A percentile compares a stretch with the other conserved stretches of the same genome.
Conservation (phyloP, 169 alveolate species). For the Cryptosporidium ubiquitum region DNA sequence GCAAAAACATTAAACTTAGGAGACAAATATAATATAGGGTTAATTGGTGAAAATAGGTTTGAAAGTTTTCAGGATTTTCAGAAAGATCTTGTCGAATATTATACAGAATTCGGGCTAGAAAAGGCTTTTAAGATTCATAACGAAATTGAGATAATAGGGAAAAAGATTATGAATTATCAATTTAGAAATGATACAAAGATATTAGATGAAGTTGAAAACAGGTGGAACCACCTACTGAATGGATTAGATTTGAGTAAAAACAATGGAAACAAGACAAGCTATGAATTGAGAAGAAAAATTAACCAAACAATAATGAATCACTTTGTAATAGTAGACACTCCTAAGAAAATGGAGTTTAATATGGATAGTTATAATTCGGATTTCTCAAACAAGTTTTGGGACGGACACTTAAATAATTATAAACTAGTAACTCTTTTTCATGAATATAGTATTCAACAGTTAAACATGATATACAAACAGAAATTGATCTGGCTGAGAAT, state of each 20-base stretch:
- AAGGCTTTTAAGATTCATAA: background rate
- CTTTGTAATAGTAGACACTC: background rate
- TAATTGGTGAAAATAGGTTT: background rate
- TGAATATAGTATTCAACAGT: conserved; percentile 32
- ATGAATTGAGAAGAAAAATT: background rate
- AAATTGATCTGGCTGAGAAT: conserved; percentile 22
- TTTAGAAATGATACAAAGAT: background rate
- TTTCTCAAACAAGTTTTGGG: conserved; percentile 28
- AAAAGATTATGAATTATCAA: background rate
- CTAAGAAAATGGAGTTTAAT: background rate
- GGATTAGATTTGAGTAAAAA: background rate
- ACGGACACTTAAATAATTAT: background rate
- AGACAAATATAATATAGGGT: background rate
- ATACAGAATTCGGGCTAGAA: conserved; percentile 29
- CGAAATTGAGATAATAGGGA: conserved; percentile 30
- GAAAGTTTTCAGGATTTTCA: conserved; percentile 7
- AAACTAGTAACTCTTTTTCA: background rate
- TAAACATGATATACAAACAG: conserved; percentile 15
- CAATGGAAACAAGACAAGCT: background rate
- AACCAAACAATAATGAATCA: background rate
- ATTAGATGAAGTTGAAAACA: background rate
- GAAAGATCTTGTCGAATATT: background rate
- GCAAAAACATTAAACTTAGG: background rate
- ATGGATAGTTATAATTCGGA: conserved; percentile 1
- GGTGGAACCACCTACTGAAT: conserved; percentile 13